These are phyloP conservation scores for Talaromyces amestolkiae DNA, from an alignment of 2,329 filamentous ascomycete genomes.

Conservation along the genomic window DNA sequence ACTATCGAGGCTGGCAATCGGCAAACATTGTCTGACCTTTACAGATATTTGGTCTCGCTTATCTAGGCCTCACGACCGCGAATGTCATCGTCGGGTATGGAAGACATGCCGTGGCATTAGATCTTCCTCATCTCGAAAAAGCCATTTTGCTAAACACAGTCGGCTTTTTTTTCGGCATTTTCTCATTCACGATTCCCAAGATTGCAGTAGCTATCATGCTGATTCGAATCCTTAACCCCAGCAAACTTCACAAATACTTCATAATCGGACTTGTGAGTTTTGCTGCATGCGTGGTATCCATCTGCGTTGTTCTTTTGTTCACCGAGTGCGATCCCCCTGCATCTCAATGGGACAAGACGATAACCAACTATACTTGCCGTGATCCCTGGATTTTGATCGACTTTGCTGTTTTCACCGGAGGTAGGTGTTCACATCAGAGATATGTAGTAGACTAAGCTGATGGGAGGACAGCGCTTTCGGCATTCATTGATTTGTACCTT, in stretches of 20 bases:
- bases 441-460: neutral
- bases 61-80: slow-evolving; percentile 34
- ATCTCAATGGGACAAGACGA: slow-evolving; percentile 38
- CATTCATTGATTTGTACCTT: slow-evolving; percentile 31
- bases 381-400: slow-evolving; percentile 35
- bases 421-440: slow-evolving; percentile 26
- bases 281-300: slow-evolving; percentile 30
- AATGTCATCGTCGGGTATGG: slow-evolving; percentile 42
- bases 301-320: slow-evolving; percentile 40
- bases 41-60: slow-evolving; percentile 36
- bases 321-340: slow-evolving; percentile 39
- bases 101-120: slow-evolving; percentile 35
- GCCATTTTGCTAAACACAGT: slow-evolving; percentile 25
- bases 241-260: slow-evolving; percentile 17
- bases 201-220: slow-evolving; percentile 27
- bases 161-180: slow-evolving; percentile 27
- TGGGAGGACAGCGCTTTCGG: slow-evolving; percentile 24
- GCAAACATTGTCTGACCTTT: neutral
- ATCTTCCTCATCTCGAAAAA: slow-evolving; percentile 21
- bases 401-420: slow-evolving; percentile 39
- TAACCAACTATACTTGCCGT: slow-evolving; percentile 32
- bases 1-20: neutral
- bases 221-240: slow-evolving; percentile 26
- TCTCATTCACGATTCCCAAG: slow-evolving; percentile 27
- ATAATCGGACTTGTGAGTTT: slow-evolving; percentile 28